Conservation (phyloP, 352 stramenopile species). For the Pythium periplocum region DNA sequence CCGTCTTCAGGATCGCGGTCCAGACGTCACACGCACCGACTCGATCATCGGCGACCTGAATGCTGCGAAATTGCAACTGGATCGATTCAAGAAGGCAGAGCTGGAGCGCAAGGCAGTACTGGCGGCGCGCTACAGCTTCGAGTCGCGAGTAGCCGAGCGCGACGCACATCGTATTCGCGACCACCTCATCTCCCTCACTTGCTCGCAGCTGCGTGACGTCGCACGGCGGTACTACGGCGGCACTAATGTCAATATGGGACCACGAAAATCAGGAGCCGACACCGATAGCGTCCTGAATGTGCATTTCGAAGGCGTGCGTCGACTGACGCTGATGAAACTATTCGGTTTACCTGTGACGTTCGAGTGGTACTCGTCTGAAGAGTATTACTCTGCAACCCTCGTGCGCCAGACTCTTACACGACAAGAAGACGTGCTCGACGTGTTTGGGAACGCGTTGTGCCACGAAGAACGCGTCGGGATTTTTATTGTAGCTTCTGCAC, state of each 20-base stretch:
- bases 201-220: conserved; percentile 41
- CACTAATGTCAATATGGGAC: too few relatives aligned
- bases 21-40: conserved; percentile 39
- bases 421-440: conserved; percentile 38
- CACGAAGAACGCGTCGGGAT: conserved; percentile 71
- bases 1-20: conserved; percentile 51
- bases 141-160: conserved; percentile 47
- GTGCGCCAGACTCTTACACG: conserved; percentile 39
- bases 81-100: conserved; percentile 42
- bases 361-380: conserved; percentile 44
- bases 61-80: conserved; percentile 36
- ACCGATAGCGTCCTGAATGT: conserved; percentile 25
- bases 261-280: too few relatives aligned
- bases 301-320: conserved; percentile 45
- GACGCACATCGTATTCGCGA: conserved; percentile 50
- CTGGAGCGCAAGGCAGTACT: conserved; percentile 37
- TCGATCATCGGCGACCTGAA: conserved; percentile 48
- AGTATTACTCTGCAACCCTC: conserved; percentile 36
- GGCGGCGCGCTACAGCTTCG: conserved; percentile 40
- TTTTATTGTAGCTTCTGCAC: conserved; percentile 46
- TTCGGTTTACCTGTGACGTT: conserved; percentile 46
- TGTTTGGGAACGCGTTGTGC: conserved; percentile 61
- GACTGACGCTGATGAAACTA: conserved; percentile 62
- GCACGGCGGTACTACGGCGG: conserved; percentile 19
- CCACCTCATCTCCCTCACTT: conserved; percentile 35